phyloP scores from a whole-genome alignment of 352 stramenopile genomes.

The Phytopythium boreale region DNA sequence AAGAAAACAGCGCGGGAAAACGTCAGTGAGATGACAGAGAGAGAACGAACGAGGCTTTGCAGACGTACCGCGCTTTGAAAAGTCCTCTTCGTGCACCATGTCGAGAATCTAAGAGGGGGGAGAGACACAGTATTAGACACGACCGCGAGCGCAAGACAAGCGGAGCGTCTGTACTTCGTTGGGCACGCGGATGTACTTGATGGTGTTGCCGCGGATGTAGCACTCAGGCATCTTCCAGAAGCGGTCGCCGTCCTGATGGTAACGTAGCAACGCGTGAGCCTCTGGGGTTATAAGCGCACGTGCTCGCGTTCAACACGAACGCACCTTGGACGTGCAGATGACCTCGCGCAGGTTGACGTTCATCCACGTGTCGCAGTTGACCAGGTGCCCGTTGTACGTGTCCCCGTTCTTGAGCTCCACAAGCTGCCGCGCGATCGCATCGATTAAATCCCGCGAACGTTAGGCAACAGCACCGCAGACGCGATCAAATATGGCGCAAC shows the following conservation, averaged over 20 bases:
- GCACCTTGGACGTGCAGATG: conserved; percentile 96
- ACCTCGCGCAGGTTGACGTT: conserved; percentile 99
- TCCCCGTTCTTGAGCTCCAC: conserved; percentile 99
- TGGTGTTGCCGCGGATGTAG: conserved; percentile 97
- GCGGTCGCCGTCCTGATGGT: conserved; percentile 91
- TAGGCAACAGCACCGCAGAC: background rate
- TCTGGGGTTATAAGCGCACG: background rate
- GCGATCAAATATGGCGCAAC: background rate
- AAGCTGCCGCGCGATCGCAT: conserved; percentile 53
- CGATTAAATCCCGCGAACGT: background rate
- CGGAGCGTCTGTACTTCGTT: conserved; percentile 79
- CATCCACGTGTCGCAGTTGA: conserved; percentile 99
- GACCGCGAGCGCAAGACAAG: background rate
- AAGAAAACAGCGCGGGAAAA: background rate
- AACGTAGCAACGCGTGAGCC: conserved; percentile 1
- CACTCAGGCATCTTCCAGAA: conserved; percentile 99
- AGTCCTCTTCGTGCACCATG: conserved; percentile 94
- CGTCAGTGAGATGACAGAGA: background rate
- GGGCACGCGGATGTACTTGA: conserved; percentile 98
- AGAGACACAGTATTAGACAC: background rate
- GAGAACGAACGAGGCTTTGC: background rate
- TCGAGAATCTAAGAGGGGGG: conserved; percentile 78
- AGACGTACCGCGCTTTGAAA: conserved; percentile 64
- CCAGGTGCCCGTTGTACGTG: conserved; percentile 97
- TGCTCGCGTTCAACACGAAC: background rate